phyloP scores from a whole-genome alignment of 148 eudicot species.

The Pouteria glomerata region DNA sequence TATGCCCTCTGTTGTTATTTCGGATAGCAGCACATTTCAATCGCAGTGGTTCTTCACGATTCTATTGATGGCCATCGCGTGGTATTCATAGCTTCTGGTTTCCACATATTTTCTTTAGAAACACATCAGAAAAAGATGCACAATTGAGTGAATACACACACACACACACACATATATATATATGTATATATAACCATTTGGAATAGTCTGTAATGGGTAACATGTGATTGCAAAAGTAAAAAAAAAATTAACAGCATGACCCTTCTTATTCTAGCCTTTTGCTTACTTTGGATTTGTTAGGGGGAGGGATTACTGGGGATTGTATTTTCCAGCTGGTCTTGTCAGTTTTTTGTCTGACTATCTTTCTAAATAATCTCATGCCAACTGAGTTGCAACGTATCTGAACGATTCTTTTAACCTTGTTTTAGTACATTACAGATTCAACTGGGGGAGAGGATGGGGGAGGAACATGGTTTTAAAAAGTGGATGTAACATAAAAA shows the following conservation, averaged over 20 bases:
- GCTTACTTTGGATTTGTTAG: neutral
- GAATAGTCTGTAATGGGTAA: neutral
- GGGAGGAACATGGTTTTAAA: too few species aligned
- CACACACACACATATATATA: too few species aligned
- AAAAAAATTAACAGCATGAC: neutral
- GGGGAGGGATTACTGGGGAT: neutral
- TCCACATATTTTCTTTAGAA: neutral
- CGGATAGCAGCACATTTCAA: constrained; percentile 16
- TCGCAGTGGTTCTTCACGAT: constrained; percentile 34
- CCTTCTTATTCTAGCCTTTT: neutral
- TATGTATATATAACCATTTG: neutral
- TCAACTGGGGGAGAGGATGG: too few species aligned
- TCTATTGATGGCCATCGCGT: constrained; percentile 15
- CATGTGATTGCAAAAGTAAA: neutral
- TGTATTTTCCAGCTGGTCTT: neutral
- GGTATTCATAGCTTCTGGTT: neutral
- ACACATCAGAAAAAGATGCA: neutral
- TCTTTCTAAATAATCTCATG: too few species aligned
- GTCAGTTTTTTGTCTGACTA: neutral
- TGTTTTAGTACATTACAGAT: too few species aligned
- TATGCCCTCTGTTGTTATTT: constrained; percentile 21
- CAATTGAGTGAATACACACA: too few species aligned
- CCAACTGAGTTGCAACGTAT: too few species aligned
- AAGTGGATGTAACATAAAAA: too few species aligned
- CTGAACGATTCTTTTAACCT: too few species aligned